Conservation (phyloP, 2,329 filamentous ascomycete species). For the Fusarium pseudonygamai region DNA sequence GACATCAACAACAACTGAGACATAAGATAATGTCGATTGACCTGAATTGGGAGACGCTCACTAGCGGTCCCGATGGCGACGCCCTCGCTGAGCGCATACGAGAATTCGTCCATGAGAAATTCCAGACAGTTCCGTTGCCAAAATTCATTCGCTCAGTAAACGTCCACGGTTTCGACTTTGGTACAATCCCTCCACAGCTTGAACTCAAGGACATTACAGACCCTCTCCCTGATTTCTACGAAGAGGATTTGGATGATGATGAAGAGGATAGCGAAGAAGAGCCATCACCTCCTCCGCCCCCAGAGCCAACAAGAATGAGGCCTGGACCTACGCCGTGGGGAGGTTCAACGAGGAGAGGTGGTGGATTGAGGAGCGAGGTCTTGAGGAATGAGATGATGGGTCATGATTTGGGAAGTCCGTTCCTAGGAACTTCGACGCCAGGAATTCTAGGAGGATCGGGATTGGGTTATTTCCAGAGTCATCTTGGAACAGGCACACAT, state of each 20-base stretch:
- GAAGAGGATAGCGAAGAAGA: conserved; percentile 52
- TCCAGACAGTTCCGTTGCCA: conserved; percentile 89
- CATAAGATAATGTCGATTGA: conserved; percentile 84
- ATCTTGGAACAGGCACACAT: conserved; percentile 78
- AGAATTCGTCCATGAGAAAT: conserved; percentile 93
- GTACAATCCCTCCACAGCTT: conserved; percentile 80
- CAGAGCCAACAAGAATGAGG: conserved; percentile 33
- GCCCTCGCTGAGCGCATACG: conserved; percentile 87
- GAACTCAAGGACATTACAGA: conserved; percentile 98
- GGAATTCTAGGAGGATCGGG: conserved; percentile 78
- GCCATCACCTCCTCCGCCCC: conserved; percentile 25
- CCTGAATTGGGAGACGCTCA: conserved; percentile 94
- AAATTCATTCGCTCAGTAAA: conserved; percentile 97
- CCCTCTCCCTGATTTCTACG: conserved; percentile 95
- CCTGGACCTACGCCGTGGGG: conserved; percentile 29
- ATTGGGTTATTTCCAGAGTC: conserved; percentile 84
- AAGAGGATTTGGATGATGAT: conserved; percentile 72
- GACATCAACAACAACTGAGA: not conserved
- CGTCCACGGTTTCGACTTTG: conserved; percentile 94
- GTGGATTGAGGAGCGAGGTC: conserved; percentile 45
- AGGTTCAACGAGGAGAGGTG: conserved; percentile 37
- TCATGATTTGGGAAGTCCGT: conserved; percentile 63
- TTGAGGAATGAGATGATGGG: conserved; percentile 47
- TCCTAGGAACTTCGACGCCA: conserved; percentile 67
- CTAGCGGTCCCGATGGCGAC: conserved; percentile 85